These are phyloP conservation scores for Hericium alpestre DNA, from an alignment of 768 basidiomycete species.

Conservation along the genomic window DNA sequence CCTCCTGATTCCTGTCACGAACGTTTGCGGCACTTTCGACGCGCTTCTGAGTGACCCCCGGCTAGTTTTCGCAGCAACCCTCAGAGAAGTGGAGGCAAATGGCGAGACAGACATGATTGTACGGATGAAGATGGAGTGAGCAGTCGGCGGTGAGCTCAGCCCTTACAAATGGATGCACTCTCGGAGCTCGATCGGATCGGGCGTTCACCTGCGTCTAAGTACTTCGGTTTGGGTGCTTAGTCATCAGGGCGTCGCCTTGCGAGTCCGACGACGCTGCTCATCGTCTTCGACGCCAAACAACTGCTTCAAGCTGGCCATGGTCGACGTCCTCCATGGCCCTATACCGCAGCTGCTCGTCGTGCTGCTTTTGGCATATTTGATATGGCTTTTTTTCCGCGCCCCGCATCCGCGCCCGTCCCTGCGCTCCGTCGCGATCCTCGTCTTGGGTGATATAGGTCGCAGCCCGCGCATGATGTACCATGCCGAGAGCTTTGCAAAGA, in stretches of 20 bases:
- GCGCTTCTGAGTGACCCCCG: too few species aligned
- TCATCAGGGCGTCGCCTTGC: too few species aligned
- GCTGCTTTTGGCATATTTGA: background rate
- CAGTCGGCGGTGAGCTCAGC: too few species aligned
- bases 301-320: background rate
- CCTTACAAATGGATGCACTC: background rate
- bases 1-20: too few species aligned
- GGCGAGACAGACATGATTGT: background rate
- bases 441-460: constrained; percentile 91
- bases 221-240: too few species aligned
- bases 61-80: background rate
- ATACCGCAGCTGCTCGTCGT: background rate
- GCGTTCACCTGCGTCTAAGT: too few species aligned
- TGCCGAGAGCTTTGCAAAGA: constrained; percentile 80
- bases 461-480: constrained; percentile 99
- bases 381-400: constrained; percentile 3
- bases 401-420: constrained; percentile 20
- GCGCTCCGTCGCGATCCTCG: constrained; percentile 78
- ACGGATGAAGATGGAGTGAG: background rate
- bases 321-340: background rate
- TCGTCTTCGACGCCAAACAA: background rate
- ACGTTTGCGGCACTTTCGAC: too few species aligned
- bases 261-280: background rate
- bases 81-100: constrained; percentile 2
- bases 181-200: too few species aligned